Evolutionary conservation across 495 filamentous ascomycete genomes (phyloP).

Genomic region (Penicillium subrubescens): DNA sequence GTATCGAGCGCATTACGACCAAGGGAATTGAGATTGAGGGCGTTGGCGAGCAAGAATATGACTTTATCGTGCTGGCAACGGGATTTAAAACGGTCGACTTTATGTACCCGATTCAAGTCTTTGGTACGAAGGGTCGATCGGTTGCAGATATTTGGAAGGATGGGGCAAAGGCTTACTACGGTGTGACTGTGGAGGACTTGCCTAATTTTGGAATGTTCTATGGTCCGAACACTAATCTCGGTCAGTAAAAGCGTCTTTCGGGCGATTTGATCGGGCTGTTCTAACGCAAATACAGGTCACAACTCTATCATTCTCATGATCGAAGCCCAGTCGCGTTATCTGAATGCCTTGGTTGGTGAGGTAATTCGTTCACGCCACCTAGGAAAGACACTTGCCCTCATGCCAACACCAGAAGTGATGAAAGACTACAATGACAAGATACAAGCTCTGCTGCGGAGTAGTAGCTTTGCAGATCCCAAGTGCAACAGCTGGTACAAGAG

Average conservation of each 20-base stretch:
- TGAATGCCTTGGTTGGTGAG: slow-evolving; percentile 46
- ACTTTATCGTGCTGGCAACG: slow-evolving; percentile 56
- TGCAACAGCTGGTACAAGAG: slow-evolving; percentile 62
- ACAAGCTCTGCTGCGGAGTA: slow-evolving; percentile 43
- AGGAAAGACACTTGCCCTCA: slow-evolving; percentile 41
- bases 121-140: slow-evolving; percentile 42
- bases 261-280: not conserved
- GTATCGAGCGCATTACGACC: slow-evolving; percentile 44
- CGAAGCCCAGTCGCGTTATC: slow-evolving; percentile 57
- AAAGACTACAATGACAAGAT: slow-evolving; percentile 49
- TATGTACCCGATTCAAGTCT: slow-evolving; percentile 55
- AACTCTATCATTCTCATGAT: slow-evolving; percentile 63
- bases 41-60: slow-evolving; percentile 44
- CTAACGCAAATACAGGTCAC: slow-evolving; percentile 36
- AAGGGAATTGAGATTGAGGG: slow-evolving; percentile 47
- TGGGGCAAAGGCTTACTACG: slow-evolving; percentile 49
- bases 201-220: slow-evolving; percentile 63
- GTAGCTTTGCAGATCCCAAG: slow-evolving; percentile 54
- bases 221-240: slow-evolving; percentile 60
- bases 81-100: slow-evolving; percentile 59
- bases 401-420: slow-evolving; percentile 37
- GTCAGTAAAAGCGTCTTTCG: slow-evolving; percentile 17
- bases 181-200: slow-evolving; percentile 49
- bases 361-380: slow-evolving; percentile 39
- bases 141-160: slow-evolving; percentile 52